Base-by-base conservation (phyloP, 352 stramenopile genomes). In the Phytophthora vignae region DNA sequence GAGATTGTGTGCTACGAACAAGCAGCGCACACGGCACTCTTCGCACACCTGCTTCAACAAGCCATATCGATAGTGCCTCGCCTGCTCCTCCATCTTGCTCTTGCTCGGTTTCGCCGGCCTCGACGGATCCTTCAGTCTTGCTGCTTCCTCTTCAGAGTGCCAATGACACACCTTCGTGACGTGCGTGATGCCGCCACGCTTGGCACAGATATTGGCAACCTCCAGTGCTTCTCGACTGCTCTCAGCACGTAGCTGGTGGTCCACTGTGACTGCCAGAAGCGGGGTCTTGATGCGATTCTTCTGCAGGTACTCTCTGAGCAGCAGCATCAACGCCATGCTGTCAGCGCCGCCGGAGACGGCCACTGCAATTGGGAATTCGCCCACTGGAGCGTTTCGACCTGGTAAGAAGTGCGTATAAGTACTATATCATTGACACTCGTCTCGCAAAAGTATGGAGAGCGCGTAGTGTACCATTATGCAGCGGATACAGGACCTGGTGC, bases 1-100 rank as follows among this genome's bases (percentile, higher is more conserved):
- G 4, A 80, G 69, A 52, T 93, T 94, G 61, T 96, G 90, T 14
- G 83, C 90, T 15, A 95, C 87, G 42, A 95, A 95, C 48, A 96
- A 77, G 31, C 67, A 83, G n/a, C 79, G 74, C 55, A 95, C 85
- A 15, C 71, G 65, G 55, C 92, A 60, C 68, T 85, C 62, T 4
- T 21, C 27, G 66, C 90, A 94, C 11, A 88, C 74, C 17, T 83
- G 61, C 12, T 69, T 64, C 17, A 96, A 77, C 48, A 94, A 71
- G 27, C 79, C 57, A 69, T 96, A 96, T 38, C 90, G 82, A 69
- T 86, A 92, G 2, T 76, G 60, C 10, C 90, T 84, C 29, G 90
- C 86, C 17, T 86, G 72, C 53, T 94, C 87, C 64, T 96, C 85
- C 36, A 96, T 78, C 57, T 95, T 94, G 69, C 87, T 94, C 11